These are phyloP conservation scores for Santalum album DNA, from an alignment of 164 flowering plant genomes.

Conservation along the genomic window DNA sequence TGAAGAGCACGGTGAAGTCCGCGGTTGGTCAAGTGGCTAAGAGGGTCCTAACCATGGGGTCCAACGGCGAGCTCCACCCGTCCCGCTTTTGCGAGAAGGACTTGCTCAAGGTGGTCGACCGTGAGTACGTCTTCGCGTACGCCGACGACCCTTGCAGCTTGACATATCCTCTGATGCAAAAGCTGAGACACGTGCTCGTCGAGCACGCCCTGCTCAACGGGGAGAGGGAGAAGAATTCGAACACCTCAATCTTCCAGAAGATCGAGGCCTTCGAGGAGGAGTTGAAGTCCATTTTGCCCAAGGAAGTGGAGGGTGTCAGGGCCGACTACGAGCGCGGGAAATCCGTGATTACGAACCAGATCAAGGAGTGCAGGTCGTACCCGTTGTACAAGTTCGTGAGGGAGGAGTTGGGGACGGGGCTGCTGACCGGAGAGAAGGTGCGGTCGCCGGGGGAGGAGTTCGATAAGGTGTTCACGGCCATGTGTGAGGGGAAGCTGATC, in stretches of 20 bases:
- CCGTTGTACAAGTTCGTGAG: conserved; percentile 34
- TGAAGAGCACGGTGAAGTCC: conserved; percentile 28
- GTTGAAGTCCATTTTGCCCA: conserved; percentile 21
- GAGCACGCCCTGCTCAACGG: conserved; percentile 26
- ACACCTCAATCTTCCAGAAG: conserved; percentile 28
- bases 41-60: conserved; percentile 16
- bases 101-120: conserved; percentile 28
- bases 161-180: conserved; percentile 32
- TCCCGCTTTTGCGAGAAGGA: conserved; percentile 29
- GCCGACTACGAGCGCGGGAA: conserved; percentile 20
- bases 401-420: conserved; percentile 18
- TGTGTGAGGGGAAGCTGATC: conserved; percentile 28
- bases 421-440: conserved; percentile 31
- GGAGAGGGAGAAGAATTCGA: conserved; percentile 14
- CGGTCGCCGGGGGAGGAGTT: conserved; percentile 35
- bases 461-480: conserved; percentile 35
- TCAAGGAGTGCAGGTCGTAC: conserved; percentile 33
- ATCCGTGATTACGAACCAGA: conserved; percentile 16
- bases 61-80: conserved; percentile 28
- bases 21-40: conserved; percentile 27
- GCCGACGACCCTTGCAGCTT: conserved; percentile 33
- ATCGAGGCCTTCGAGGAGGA: conserved; percentile 32
- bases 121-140: conserved; percentile 28
- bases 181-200: conserved; percentile 30
- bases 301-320: conserved; percentile 29